A percentile compares a stretch with the other conserved stretches of the same genome.
Conservation (phyloP, 2,329 filamentous ascomycete genomes). For the Lasiodiplodia gonubiensis region DNA sequence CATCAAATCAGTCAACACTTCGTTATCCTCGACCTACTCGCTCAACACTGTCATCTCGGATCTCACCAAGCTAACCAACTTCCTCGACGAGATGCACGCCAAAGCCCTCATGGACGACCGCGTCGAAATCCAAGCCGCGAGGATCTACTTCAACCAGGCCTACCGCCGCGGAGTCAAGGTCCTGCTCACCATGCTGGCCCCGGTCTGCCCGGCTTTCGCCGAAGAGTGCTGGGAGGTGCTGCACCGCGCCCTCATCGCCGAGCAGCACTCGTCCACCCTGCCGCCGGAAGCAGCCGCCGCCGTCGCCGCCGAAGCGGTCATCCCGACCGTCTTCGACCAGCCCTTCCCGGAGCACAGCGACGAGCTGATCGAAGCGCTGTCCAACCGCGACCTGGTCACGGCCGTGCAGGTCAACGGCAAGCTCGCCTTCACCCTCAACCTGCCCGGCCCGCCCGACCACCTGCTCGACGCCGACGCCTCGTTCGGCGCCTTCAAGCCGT, state of each 20-base stretch:
- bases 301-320: slow-evolving; percentile 26
- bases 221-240: slow-evolving; percentile 80
- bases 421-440: slow-evolving; percentile 64
- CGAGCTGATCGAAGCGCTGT: slow-evolving; percentile 60
- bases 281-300: slow-evolving; percentile 24
- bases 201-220: slow-evolving; percentile 78
- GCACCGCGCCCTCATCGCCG: slow-evolving; percentile 38
- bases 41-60: slow-evolving; percentile 86
- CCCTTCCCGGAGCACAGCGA: slow-evolving; percentile 62
- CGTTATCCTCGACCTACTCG: slow-evolving; percentile 73
- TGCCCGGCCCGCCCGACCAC: slow-evolving; percentile 43
- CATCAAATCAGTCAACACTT: slow-evolving; percentile 69
- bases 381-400: slow-evolving; percentile 59
- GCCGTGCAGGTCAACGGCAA: slow-evolving; percentile 85
- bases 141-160: slow-evolving; percentile 58
- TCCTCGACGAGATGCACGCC: slow-evolving; percentile 41
- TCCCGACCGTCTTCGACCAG: slow-evolving; percentile 49
- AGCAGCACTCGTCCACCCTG: slow-evolving; percentile 26
- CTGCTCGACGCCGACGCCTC: slow-evolving; percentile 75
- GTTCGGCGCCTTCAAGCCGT: slow-evolving; percentile 49
- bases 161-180: slow-evolving; percentile 41
- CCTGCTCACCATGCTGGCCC: slow-evolving; percentile 75
- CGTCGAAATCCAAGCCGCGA: slow-evolving; percentile 45
- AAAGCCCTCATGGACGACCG: slow-evolving; percentile 47
- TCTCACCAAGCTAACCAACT: slow-evolving; percentile 80